Percentiles rank a stretch among this genome's conserved stretches.
phyloP scores from a whole-genome alignment of 1,284 basidiomycete species.

The Fomes fomentarius region DNA sequence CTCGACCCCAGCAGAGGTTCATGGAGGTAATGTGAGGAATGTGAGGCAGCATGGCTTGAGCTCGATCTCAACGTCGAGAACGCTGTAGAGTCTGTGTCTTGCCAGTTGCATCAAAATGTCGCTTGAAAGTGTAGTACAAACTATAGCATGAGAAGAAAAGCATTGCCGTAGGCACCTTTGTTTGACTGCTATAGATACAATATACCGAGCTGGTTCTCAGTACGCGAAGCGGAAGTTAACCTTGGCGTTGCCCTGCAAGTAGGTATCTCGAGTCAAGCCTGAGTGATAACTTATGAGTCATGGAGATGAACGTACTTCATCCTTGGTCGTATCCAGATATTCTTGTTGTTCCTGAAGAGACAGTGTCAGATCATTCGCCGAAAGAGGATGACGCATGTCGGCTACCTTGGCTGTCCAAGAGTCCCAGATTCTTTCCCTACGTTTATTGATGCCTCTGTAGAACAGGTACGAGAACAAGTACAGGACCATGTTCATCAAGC shows the following conservation, averaged over 20 bases:
- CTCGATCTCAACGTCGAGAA: too few species aligned
- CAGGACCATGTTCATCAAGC: slow-evolving; percentile 44
- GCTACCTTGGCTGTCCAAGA: slow-evolving; percentile 53
- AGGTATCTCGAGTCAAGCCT: not conserved
- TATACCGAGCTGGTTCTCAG: slow-evolving; percentile 28
- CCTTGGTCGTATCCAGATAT: slow-evolving; percentile 60
- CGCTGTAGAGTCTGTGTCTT: too few species aligned
- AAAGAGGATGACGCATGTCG: not conserved
- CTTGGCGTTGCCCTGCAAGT: slow-evolving; percentile 48
- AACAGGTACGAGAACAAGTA: slow-evolving; percentile 57
- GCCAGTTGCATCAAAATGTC: too few species aligned
- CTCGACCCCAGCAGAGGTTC: too few species aligned
- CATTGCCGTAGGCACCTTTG: too few species aligned
- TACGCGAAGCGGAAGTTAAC: slow-evolving; percentile 65
- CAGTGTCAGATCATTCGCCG: not conserved
- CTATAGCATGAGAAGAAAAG: too few species aligned
- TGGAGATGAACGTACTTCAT: slow-evolving; percentile 33
- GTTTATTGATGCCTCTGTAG: slow-evolving; percentile 55
- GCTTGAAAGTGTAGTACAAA: too few species aligned
- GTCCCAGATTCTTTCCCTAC: slow-evolving; percentile 57
- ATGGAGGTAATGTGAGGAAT: too few species aligned
- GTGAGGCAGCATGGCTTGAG: too few species aligned
- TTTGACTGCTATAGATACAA: too few species aligned
- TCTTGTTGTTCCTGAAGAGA: slow-evolving; percentile 58
- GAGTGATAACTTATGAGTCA: not conserved